Evolutionary conservation across 371 early-diverging fungal genomes (phyloP).

Genomic region (Lichtheimia ramosa): DNA sequence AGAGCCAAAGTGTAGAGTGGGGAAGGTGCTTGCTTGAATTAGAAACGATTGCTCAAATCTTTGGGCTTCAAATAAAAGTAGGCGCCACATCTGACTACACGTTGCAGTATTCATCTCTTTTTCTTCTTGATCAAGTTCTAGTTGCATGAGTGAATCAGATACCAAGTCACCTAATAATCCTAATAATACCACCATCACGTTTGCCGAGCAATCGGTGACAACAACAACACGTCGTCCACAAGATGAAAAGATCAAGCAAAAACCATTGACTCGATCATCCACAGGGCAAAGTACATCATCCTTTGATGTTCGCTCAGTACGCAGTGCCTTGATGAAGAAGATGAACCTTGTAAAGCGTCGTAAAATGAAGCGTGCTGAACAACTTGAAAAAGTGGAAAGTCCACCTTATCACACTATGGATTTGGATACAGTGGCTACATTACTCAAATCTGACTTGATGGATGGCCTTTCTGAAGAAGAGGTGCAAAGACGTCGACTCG

Average conservation of each 20-base stretch:
- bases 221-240: constrained; percentile 2
- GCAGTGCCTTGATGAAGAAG: constrained; percentile 42
- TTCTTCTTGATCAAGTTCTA: no score
- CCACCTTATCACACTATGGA: constrained; percentile 61
- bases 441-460: constrained; percentile 57
- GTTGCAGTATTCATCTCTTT: no score
- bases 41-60: no score
- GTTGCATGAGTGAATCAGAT: no score
- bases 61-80: no score
- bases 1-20: no score
- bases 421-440: constrained; percentile 53
- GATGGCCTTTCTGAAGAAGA: constrained; percentile 63
- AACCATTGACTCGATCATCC: constrained; percentile 30
- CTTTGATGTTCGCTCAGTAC: constrained; percentile 42
- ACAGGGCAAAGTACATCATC: constrained; percentile 35
- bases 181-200: constrained; percentile 21
- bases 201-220: constrained; percentile 20
- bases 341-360: constrained; percentile 42
- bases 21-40: no score
- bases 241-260: constrained; percentile 35
- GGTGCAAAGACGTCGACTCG: constrained; percentile 47
- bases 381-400: constrained; percentile 27
- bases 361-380: constrained; percentile 11
- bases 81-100: no score
- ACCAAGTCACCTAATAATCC: background rate